Percentiles rank a stretch among this genome's conserved stretches.
phyloP scores from a whole-genome alignment of 1,284 basidiomycete genomes.

The Waitea zeae region DNA sequence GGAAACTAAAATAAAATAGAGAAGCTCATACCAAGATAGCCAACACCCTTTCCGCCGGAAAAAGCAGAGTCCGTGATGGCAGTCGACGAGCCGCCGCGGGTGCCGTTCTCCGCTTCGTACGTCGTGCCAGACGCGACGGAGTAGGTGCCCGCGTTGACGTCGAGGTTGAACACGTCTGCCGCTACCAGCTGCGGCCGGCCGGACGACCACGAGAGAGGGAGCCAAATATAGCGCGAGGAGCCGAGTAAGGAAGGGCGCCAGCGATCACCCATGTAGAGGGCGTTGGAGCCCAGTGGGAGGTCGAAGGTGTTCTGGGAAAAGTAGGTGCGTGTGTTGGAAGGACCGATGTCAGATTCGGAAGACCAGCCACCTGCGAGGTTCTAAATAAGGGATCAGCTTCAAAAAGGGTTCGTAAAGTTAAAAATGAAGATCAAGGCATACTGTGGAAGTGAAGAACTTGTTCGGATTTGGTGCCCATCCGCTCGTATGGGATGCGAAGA shows the following conservation, averaged over 20 bases:
- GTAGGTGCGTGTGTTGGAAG: no score
- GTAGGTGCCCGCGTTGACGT: slow-evolving; percentile 31
- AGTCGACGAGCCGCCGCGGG: slow-evolving; percentile 28
- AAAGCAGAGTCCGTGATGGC: slow-evolving; percentile 25
- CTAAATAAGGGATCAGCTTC: no score
- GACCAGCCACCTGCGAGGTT: no score
- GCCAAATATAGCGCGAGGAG: slow-evolving; percentile 44
- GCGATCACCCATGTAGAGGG: slow-evolving; percentile 48
- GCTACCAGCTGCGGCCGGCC: slow-evolving; percentile 33
- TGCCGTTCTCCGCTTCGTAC: slow-evolving; percentile 39
- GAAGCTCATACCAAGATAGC: slow-evolving; percentile 31
- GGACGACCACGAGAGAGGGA: slow-evolving; percentile 34
- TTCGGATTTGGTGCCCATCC: no score
- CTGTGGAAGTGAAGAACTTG: no score
- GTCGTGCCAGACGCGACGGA: slow-evolving; percentile 29
- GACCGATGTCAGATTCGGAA: no score
- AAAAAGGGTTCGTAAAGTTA: no score
- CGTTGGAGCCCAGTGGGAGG: no score
- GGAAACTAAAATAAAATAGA: no score
- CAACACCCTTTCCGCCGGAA: slow-evolving; percentile 34
- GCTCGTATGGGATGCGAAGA: slow-evolving; percentile 43
- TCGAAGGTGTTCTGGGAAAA: no score
- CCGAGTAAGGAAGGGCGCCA: slow-evolving; percentile 40
- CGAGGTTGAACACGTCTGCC: slow-evolving; percentile 40
- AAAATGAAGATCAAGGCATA: no score